Conservation (phyloP, 108 stramenopile species). For the Conticribra weissflogii region DNA sequence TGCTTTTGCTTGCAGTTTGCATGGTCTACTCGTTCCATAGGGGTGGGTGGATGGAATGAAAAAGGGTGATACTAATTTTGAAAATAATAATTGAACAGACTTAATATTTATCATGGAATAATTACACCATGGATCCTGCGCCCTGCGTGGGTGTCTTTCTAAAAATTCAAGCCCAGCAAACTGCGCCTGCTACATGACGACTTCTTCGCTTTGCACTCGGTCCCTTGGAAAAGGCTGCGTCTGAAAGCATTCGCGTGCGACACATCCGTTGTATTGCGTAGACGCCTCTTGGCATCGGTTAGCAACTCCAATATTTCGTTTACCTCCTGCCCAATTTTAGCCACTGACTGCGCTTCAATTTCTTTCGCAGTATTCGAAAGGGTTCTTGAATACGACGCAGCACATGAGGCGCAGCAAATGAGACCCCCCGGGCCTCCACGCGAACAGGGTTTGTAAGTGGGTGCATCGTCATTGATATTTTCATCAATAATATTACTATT, state of each 20-base stretch:
- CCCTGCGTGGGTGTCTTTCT: too few species aligned
- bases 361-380: slow-evolving; percentile 54
- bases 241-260: slow-evolving; percentile 64
- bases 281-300: slow-evolving; percentile 70
- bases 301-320: slow-evolving; percentile 77
- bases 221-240: slow-evolving; percentile 36
- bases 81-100: too few species aligned
- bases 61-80: too few species aligned
- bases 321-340: slow-evolving; percentile 64
- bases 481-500: slow-evolving; percentile 5
- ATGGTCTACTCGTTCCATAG: slow-evolving; percentile 50
- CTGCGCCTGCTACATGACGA: neutral
- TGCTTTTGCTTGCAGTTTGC: slow-evolving; percentile 34
- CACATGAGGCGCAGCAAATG: slow-evolving; percentile 77
- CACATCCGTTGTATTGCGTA: slow-evolving; percentile 53
- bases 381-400: slow-evolving; percentile 61
- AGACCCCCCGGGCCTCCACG: slow-evolving; percentile 83
- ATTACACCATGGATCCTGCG: too few species aligned
- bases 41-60: slow-evolving; percentile 1
- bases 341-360: slow-evolving; percentile 70
- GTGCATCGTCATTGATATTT: slow-evolving; percentile 25
- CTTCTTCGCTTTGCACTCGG: slow-evolving; percentile 12
- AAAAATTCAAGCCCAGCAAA: neutral
- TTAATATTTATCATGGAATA: too few species aligned
- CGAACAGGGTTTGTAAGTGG: slow-evolving; percentile 64